Evolutionary conservation across 805 yeast genomes (phyloP).

Genomic region (Spathaspora boniae): DNA sequence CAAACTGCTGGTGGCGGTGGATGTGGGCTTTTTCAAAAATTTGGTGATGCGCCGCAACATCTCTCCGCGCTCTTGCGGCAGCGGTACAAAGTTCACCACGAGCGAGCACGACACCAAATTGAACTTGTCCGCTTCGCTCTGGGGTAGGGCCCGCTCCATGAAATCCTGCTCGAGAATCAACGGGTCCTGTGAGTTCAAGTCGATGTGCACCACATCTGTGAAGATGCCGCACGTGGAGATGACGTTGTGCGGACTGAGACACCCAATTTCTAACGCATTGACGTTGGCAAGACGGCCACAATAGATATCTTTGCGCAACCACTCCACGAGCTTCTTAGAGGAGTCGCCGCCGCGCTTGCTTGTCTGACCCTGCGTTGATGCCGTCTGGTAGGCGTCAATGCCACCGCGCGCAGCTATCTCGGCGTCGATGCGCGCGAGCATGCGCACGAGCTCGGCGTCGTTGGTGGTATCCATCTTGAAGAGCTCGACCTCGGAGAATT

Average conservation of each 20-base stretch:
- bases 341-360: conserved; percentile 86
- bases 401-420: conserved; percentile 74
- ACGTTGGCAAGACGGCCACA: conserved; percentile 6
- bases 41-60: conserved; percentile 63
- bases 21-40: conserved; percentile 46
- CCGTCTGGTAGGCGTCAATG: conserved; percentile 71
- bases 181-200: conserved; percentile 75
- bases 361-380: conserved; percentile 83
- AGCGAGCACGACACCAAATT: conserved; percentile 76
- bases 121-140: conserved; percentile 43
- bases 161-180: conserved; percentile 77
- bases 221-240: conserved; percentile 62
- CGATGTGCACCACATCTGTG: conserved; percentile 57
- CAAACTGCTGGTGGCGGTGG: conserved; percentile 33
- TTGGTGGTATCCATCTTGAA: conserved; percentile 14
- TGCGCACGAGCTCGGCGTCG: conserved; percentile 16
- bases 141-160: conserved; percentile 69
- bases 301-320: conserved; percentile 46
- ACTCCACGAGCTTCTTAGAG: conserved; percentile 71
- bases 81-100: conserved; percentile 86
- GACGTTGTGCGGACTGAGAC: conserved; percentile 62
- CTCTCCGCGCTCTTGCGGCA: conserved; percentile 63
- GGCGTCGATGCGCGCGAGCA: conserved; percentile 54
- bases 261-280: conserved; percentile 78
- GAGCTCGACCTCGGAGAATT: conserved; percentile 11